Base-by-base conservation (phyloP, 2,329 filamentous ascomycete genomes). In the Paracorniculantispora psalliotae region DNA sequence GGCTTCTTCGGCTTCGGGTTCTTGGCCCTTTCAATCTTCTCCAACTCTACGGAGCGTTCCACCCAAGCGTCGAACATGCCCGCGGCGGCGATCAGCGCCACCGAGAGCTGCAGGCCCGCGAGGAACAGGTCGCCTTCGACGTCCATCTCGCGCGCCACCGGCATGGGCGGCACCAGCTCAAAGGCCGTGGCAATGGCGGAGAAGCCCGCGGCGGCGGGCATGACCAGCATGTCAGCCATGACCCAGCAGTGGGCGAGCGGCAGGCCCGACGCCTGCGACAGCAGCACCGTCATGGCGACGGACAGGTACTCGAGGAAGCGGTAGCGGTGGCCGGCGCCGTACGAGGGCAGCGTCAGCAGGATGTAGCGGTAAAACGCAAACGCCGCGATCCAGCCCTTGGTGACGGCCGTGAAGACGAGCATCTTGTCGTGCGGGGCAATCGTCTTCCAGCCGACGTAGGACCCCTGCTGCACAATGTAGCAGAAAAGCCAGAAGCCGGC, bases 181-280 rank as follows among this genome's bases (percentile, higher is more conserved):
- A 59, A 61, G 3, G 39, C 35, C 9, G 47, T 54, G 15, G 59
- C 56, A 9, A 61, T 46, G 2, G 59, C 51, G 4, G 59, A 59
- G 56, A 56, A 61, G 2, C 41, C 59, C 33, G 59, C 51, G 8
- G 59, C 59, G 19, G 44, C 56, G 3, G 56, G 44, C 44, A 43
- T 50, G 9, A 61, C 59, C 30, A 57, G 48, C 23, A 52, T 49
- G 23, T 61, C 59, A 8, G 59, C 59, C 59, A 59, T 61, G 35
- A 51, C 59, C n/a, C 55, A 61, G 50, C 59, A 61, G 55, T 59
- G 57, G 37, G 58, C 56, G 21, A 51, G 59, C 13, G 56, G 50
- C 19, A 59, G 37, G 15, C 56, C 44, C 7, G 55, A n/a, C 3
- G 50, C 52, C 33, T 43, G 39, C 25, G 56, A 55, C 10, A 61